Evolutionary conservation across 192 early-diverging fungal species (phyloP).

Genomic region (Podila clonocystis): DNA sequence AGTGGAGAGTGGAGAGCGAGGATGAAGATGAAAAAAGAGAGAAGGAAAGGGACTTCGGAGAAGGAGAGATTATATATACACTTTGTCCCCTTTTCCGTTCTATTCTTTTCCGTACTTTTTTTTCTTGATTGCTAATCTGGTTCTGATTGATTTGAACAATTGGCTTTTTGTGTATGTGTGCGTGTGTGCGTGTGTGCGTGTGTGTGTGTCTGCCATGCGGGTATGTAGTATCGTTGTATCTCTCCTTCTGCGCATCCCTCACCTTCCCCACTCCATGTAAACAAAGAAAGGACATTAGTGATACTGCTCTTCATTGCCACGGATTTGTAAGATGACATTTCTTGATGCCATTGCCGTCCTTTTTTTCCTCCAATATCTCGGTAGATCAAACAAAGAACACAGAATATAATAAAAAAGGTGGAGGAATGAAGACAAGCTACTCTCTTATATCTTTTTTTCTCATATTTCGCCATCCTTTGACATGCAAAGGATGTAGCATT

Average conservation of each 20-base stretch:
- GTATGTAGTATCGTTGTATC: too few relatives aligned
- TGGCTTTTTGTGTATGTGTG: background rate
- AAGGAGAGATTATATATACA: background rate
- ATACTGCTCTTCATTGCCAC: too few relatives aligned
- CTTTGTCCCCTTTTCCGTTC: background rate
- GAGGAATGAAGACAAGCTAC: too few relatives aligned
- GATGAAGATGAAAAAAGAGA: background rate
- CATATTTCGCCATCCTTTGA: too few relatives aligned
- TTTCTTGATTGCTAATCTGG: background rate
- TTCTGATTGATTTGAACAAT: background rate
- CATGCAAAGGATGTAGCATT: too few relatives aligned
- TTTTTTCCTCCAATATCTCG: background rate
- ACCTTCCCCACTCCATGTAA: too few relatives aligned
- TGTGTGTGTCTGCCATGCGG: too few relatives aligned
- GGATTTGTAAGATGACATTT: constrained; percentile 1
- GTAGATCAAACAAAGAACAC: background rate
- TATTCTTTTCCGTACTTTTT: background rate
- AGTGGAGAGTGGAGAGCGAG: background rate
- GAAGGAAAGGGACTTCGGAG: background rate
- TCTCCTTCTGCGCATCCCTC: too few relatives aligned
- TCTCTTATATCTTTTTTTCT: too few relatives aligned
- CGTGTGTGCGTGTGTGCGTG: too few relatives aligned
- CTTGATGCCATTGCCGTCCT: background rate
- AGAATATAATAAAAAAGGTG: too few relatives aligned
- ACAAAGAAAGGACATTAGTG: too few relatives aligned